phyloP scores from a whole-genome alignment of 495 filamentous ascomycete species.

The Thozetella sp. region DNA sequence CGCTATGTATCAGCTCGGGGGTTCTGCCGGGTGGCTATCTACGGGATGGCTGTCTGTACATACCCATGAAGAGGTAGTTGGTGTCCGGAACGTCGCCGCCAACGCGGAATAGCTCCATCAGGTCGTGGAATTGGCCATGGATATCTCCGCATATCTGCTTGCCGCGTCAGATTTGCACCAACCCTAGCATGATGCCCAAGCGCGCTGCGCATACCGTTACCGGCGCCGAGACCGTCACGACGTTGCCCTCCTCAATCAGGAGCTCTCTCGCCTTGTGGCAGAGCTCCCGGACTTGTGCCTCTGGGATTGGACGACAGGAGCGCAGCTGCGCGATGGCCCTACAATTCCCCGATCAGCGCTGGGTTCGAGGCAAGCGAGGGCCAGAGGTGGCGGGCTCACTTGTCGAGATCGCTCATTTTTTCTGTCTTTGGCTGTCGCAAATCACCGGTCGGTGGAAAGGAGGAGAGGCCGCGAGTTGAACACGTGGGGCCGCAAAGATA shows the following conservation, averaged over 20 bases:
- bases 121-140: constrained; percentile 96
- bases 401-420: constrained; percentile 86
- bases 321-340: constrained; percentile 94
- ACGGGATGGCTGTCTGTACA: too few species aligned
- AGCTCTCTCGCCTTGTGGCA: constrained; percentile 98
- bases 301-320: constrained; percentile 94
- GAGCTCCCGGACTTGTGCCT: constrained; percentile 90
- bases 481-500: too few species aligned
- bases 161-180: not conserved
- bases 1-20: not conserved
- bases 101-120: constrained; percentile 98
- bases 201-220: constrained; percentile 65
- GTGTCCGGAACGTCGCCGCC: constrained; percentile 96
- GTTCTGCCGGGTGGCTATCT: too few species aligned
- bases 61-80: constrained; percentile 97
- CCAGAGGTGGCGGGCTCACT: constrained; percentile 49
- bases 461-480: too few species aligned
- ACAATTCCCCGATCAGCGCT: constrained; percentile 2
- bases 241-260: constrained; percentile 96
- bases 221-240: constrained; percentile 92
- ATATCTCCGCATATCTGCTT: constrained; percentile 93
- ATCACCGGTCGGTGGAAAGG: not conserved
- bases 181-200: not conserved
- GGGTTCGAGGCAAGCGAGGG: not conserved
- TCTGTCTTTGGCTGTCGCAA: not conserved